Evolutionary conservation across 768 basidiomycete genomes (phyloP).

Genomic region (Pulveroboletus sp.): DNA sequence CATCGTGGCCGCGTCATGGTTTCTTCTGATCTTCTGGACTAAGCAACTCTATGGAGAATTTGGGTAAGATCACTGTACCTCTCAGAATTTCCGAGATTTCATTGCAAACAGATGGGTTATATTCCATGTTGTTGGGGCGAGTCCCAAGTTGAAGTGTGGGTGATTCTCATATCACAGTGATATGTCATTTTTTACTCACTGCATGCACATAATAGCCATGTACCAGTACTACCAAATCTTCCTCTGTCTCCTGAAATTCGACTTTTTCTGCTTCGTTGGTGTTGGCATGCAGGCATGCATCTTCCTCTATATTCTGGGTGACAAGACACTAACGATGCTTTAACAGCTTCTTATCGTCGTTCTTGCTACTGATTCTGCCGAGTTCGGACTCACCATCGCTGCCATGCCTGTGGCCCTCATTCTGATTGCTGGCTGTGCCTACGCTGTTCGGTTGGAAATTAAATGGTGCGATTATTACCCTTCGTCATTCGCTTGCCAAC

Average conservation of each 20-base stretch:
- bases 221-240: conserved; percentile 86
- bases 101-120: conserved; percentile 68
- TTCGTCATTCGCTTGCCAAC: too few relatives aligned
- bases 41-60: conserved; percentile 75
- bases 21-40: conserved; percentile 64
- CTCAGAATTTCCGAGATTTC: not conserved
- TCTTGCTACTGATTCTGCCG: conserved; percentile 55
- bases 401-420: conserved; percentile 77
- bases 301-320: not conserved
- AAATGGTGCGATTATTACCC: too few relatives aligned
- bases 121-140: conserved; percentile 85
- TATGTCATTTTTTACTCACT: not conserved
- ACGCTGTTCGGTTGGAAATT: conserved; percentile 76
- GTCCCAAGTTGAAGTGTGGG: conserved; percentile 79
- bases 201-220: conserved; percentile 56
- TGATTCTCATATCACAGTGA: conserved; percentile 1
- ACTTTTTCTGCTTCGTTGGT: conserved; percentile 85
- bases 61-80: conserved; percentile 48
- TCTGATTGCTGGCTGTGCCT: conserved; percentile 59
- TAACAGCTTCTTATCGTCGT: conserved; percentile 79
- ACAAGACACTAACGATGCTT: not conserved
- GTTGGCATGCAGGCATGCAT: conserved; percentile 78
- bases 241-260: conserved; percentile 85
- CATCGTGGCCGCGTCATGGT: conserved; percentile 63
- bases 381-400: conserved; percentile 78